These are phyloP conservation scores for Exophiala viscosa DNA, from an alignment of 2,329 filamentous ascomycete species.

Conservation along the genomic window DNA sequence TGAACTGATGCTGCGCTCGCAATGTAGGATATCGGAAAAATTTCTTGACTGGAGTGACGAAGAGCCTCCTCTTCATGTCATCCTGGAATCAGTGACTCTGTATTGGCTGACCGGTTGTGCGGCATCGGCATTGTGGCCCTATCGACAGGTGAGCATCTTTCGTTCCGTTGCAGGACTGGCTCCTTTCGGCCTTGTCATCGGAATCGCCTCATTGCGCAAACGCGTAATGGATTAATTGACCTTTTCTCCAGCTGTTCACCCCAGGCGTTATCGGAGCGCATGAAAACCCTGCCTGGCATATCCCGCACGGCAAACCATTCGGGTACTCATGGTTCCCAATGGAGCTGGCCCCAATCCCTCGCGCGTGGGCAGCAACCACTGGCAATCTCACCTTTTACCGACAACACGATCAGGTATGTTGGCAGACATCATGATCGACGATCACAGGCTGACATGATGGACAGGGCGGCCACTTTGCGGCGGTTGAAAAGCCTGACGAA, in stretches of 20 bases:
- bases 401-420: constrained; percentile 10
- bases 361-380: constrained; percentile 15
- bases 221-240: not conserved
- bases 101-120: constrained; percentile 39
- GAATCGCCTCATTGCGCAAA: too few relatives aligned
- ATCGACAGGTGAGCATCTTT: constrained; percentile 22
- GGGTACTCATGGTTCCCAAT: constrained; percentile 18
- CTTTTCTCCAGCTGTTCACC: not conserved
- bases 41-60: constrained; percentile 36
- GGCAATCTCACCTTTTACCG: constrained; percentile 18
- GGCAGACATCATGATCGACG: not conserved
- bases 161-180: too few relatives aligned
- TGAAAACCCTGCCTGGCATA: not conserved
- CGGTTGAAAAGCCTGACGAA: constrained; percentile 40
- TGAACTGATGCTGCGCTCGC: not conserved
- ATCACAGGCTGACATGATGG: not conserved
- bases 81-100: constrained; percentile 34
- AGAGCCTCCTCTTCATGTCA: constrained; percentile 31
- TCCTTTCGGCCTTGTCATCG: too few relatives aligned
- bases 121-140: constrained; percentile 34
- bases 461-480: constrained; percentile 53
- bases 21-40: constrained; percentile 33
- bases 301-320: constrained; percentile 8
- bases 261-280: not conserved
- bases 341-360: constrained; percentile 17